Evolutionary conservation across 2,329 filamentous ascomycete genomes (phyloP).

Genomic region (Nemania bipapillata): DNA sequence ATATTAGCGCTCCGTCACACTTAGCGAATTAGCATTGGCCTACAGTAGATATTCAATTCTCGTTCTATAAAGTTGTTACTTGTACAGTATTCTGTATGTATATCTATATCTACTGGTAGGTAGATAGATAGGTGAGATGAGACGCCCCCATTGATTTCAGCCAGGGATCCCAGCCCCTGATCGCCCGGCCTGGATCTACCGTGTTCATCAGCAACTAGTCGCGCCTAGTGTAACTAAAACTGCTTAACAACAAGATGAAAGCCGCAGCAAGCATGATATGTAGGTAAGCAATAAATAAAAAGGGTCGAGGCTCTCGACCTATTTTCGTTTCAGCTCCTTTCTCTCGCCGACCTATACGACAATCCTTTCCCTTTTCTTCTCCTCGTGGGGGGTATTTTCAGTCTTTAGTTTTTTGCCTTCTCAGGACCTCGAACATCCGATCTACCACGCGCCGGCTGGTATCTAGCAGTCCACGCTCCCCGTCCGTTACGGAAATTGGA

Average conservation of each 20-base stretch:
- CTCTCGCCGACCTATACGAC: constrained; percentile 20
- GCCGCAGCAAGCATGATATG: background rate
- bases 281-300: constrained; percentile 28
- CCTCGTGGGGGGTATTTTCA: background rate
- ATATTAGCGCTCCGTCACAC: no score
- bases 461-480: background rate
- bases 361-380: constrained; percentile 24
- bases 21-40: background rate
- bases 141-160: constrained; percentile 4
- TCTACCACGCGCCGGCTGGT: background rate
- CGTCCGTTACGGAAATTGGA: background rate
- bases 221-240: background rate
- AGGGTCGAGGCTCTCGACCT: constrained; percentile 15
- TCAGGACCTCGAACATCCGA: background rate
- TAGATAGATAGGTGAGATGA: background rate
- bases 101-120: background rate
- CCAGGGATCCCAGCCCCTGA: constrained; percentile 17
- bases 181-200: constrained; percentile 17
- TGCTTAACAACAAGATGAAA: background rate
- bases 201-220: background rate
- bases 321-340: constrained; percentile 32
- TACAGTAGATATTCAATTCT: no score
- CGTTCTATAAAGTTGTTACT: no score
- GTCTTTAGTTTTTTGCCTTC: no score
- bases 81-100: background rate